phyloP scores from a whole-genome alignment of 176 grass and related monocot genomes.

The Oryza meridionalis region DNA sequence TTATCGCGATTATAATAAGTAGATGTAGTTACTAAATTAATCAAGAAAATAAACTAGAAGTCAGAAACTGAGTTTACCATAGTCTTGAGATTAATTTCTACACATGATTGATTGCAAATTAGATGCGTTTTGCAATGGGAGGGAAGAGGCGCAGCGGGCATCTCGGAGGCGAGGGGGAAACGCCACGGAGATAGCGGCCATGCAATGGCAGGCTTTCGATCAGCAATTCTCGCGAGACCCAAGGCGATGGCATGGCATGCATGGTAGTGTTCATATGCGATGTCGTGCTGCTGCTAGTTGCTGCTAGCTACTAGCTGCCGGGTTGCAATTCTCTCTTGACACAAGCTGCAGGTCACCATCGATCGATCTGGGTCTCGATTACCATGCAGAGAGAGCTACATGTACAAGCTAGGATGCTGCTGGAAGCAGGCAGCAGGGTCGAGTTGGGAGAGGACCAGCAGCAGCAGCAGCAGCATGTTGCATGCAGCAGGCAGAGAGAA shows the following conservation, averaged over 20 bases:
- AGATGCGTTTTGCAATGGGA: background rate
- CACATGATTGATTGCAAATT: too few species aligned
- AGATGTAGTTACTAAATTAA: too few species aligned
- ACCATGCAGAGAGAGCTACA: background rate
- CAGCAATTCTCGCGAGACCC: constrained; percentile 23
- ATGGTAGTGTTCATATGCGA: background rate
- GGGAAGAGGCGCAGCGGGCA: background rate
- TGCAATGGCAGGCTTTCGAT: constrained; percentile 5
- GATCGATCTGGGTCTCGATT: background rate
- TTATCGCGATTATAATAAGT: too few species aligned
- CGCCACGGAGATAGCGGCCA: constrained; percentile 33
- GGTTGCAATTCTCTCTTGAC: background rate
- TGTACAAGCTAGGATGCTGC: too few species aligned
- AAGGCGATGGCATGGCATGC: background rate
- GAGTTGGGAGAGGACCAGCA: background rate
- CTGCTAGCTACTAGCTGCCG: background rate
- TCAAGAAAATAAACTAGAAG: too few species aligned
- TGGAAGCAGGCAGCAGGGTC: background rate
- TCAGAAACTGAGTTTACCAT: too few species aligned
- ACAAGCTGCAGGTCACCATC: background rate
- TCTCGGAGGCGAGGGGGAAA: constrained; percentile 40
- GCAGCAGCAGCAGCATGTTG: background rate
- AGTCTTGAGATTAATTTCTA: too few species aligned
- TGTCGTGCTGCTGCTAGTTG: background rate
- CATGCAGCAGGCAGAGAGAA: background rate